Percentiles rank a stretch among this genome's conserved stretches.
Conservation (phyloP, 768 basidiomycete genomes). For the Kwoniella dendrophila region DNA sequence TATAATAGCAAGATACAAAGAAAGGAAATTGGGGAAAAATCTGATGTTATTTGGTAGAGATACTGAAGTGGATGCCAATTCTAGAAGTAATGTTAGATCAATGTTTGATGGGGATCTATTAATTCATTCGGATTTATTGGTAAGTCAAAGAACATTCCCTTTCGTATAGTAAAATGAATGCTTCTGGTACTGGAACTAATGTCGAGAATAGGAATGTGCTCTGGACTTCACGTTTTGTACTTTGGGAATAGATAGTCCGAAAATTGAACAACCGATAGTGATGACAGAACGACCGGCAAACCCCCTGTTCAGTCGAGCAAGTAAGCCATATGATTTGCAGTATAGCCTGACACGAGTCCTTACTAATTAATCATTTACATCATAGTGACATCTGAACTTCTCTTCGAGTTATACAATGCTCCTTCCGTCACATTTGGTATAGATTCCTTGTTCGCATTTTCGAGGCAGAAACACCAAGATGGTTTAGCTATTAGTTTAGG, state of each 20-base stretch:
- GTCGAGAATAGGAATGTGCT: conserved; percentile 74
- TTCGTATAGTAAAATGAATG: not conserved
- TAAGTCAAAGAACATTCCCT: conserved; percentile 58
- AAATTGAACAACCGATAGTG: conserved; percentile 81
- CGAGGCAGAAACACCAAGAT: conserved; percentile 71
- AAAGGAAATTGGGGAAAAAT: conserved; percentile 77
- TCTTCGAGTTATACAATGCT: conserved; percentile 89
- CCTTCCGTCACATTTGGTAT: conserved; percentile 84
- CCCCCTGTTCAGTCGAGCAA: conserved; percentile 79
- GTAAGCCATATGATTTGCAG: conserved; percentile 61
- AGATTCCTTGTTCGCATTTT: conserved; percentile 90
- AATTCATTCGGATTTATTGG: conserved; percentile 88
- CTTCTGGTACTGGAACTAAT: not conserved
- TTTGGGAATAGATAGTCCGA: conserved; percentile 75
- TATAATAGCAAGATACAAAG: conserved; percentile 82
- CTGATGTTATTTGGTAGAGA: conserved; percentile 86
- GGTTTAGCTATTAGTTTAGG: conserved; percentile 90
- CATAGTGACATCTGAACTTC: conserved; percentile 92
- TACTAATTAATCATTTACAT: not conserved
- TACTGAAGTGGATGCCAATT: conserved; percentile 81
- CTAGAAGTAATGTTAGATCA: conserved; percentile 72
- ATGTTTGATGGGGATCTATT: conserved; percentile 95
- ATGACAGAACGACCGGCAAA: conserved; percentile 92
- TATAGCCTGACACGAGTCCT: conserved; percentile 1
- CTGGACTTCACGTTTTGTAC: conserved; percentile 88